Evolutionary conservation across 169 alveolate species (phyloP).

Genomic region (Eimeria necatrix): DNA sequence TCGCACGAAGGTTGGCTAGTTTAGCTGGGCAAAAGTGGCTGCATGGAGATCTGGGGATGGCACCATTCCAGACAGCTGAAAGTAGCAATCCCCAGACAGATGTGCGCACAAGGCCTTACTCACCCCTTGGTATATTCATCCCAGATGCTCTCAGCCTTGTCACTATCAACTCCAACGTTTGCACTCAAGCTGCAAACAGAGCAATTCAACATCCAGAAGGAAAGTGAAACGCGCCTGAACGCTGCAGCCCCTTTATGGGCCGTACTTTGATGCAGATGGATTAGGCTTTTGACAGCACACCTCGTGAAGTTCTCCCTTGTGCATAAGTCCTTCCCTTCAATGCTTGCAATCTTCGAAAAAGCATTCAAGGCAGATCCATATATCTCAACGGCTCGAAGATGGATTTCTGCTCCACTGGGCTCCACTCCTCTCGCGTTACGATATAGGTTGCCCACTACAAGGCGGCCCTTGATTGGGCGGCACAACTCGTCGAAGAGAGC

Average conservation of each 20-base stretch:
- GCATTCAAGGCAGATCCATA: slow-evolving; percentile 70
- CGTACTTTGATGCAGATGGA: too few relatives aligned
- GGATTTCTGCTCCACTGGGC: slow-evolving; percentile 76
- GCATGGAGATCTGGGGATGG: neutral
- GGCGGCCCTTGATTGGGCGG: slow-evolving; percentile 79
- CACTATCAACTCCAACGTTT: slow-evolving; percentile 70
- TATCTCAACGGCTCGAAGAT: slow-evolving; percentile 76
- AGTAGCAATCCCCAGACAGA: neutral
- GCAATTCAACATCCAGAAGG: neutral
- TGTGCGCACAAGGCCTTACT: neutral
- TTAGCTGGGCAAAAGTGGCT: too few relatives aligned
- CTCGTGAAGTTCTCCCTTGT: slow-evolving; percentile 74
- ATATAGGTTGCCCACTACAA: slow-evolving; percentile 74
- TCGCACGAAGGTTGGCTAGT: too few relatives aligned
- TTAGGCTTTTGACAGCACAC: neutral
- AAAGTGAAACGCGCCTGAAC: neutral
- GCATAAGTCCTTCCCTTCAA: slow-evolving; percentile 39
- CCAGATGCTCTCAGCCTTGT: slow-evolving; percentile 78
- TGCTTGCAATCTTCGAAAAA: slow-evolving; percentile 46
- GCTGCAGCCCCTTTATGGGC: too few relatives aligned
- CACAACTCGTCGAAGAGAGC: slow-evolving; percentile 76
- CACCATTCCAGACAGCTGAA: neutral
- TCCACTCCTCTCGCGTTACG: slow-evolving; percentile 78
- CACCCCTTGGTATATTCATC: slow-evolving; percentile 66
- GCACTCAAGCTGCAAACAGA: slow-evolving; percentile 56